These are phyloP conservation scores for Teratosphaeria destructans DNA, from an alignment of 2,329 filamentous ascomycete species.

Conservation along the genomic window DNA sequence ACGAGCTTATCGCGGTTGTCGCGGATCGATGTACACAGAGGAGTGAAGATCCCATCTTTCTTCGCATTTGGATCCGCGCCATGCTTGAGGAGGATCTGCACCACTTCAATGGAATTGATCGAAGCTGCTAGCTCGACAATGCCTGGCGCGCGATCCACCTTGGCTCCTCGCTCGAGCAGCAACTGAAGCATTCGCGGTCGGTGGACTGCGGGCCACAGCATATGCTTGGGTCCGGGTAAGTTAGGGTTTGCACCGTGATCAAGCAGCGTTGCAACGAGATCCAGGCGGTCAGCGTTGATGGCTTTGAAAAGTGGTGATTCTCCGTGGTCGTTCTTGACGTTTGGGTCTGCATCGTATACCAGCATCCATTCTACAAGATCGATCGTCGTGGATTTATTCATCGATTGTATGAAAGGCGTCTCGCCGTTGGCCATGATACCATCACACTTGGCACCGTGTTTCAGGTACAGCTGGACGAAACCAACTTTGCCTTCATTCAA, in stretches of 20 bases:
- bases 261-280: conserved; percentile 45
- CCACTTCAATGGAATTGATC: conserved; percentile 50
- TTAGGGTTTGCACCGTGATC: conserved; percentile 57
- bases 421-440: conserved; percentile 46
- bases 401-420: conserved; percentile 50
- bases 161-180: conserved; percentile 43
- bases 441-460: conserved; percentile 51
- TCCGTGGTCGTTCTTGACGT: conserved; percentile 51
- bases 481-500: conserved; percentile 43
- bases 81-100: conserved; percentile 51
- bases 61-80: conserved; percentile 53
- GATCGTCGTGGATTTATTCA: conserved; percentile 48
- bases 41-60: conserved; percentile 56
- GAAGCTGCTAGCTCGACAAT: conserved; percentile 56
- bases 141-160: conserved; percentile 51
- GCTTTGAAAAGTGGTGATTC: conserved; percentile 55
- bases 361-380: conserved; percentile 50
- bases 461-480: conserved; percentile 50
- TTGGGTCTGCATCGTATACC: conserved; percentile 48
- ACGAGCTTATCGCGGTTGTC: conserved; percentile 55
- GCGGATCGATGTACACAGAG: conserved; percentile 57
- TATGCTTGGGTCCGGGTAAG: conserved; percentile 44
- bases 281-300: conserved; percentile 45
- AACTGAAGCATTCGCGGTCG: conserved; percentile 48
- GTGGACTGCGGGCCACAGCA: conserved; percentile 55